phyloP scores from a whole-genome alignment of 371 early-diverging fungal species.

The Mucor plumbeus region DNA sequence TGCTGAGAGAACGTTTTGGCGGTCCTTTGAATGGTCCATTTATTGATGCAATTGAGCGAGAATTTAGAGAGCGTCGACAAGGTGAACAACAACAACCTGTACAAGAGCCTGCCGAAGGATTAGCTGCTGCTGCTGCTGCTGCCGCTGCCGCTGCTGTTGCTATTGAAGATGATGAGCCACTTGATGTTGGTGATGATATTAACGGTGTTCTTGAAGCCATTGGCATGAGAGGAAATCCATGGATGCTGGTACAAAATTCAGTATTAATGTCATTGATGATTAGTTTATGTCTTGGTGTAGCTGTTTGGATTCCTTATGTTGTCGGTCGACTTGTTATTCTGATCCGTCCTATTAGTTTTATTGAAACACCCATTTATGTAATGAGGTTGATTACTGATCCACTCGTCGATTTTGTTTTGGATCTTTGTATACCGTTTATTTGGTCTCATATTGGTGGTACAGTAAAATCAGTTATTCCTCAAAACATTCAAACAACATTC shows the following conservation, averaged over 20 bases:
- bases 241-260: constrained; percentile 75
- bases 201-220: constrained; percentile 84
- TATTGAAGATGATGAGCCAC: constrained; percentile 34
- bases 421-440: constrained; percentile 37
- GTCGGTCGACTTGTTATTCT: constrained; percentile 61
- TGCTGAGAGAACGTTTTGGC: constrained; percentile 10
- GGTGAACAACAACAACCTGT: background rate
- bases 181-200: constrained; percentile 63
- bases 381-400: constrained; percentile 59
- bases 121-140: background rate
- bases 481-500: constrained; percentile 12
- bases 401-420: constrained; percentile 55
- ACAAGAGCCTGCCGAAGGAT: background rate
- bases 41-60: constrained; percentile 2
- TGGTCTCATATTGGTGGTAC: constrained; percentile 31
- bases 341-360: constrained; percentile 52
- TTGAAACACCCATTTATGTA: constrained; percentile 49
- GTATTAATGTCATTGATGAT: constrained; percentile 75
- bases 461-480: constrained; percentile 13
- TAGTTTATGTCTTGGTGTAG: constrained; percentile 66
- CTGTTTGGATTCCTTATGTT: constrained; percentile 76
- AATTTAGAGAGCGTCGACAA: background rate
- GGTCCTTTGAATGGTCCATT: background rate
- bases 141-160: constrained; percentile 6
- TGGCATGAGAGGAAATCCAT: constrained; percentile 84